Percentiles rank a stretch among this genome's conserved stretches.
Evolutionary conservation across 2,329 filamentous ascomycete species (phyloP).

Genomic region (Aspergillus fructus): DNA sequence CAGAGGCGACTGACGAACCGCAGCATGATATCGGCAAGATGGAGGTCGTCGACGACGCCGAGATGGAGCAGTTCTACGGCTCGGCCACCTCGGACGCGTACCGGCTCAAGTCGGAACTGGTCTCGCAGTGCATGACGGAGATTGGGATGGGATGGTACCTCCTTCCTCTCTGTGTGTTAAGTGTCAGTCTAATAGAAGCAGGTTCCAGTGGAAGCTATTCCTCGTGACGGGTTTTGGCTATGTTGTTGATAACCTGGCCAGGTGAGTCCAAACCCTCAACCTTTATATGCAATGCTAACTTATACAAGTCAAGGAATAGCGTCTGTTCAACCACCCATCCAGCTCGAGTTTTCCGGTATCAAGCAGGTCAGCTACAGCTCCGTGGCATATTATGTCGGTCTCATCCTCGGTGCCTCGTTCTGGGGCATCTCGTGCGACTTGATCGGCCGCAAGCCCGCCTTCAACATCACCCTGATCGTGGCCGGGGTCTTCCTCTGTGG

Average conservation of each 20-base stretch:
- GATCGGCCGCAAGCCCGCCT: conserved; percentile 46
- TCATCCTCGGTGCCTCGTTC: conserved; percentile 48
- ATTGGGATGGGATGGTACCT: conserved; percentile 34
- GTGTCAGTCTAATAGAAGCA: conserved; percentile 6
- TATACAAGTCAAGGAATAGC: conserved; percentile 29
- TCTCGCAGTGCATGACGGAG: conserved; percentile 26
- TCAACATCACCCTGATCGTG: conserved; percentile 48
- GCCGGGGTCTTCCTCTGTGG: conserved; percentile 34
- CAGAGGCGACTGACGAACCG: neutral
- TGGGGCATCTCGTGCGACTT: conserved; percentile 47
- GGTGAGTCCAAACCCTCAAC: neutral
- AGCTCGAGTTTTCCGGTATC: conserved; percentile 27
- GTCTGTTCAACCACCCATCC: conserved; percentile 28
- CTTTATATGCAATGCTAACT: conserved; percentile 12
- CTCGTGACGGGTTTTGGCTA: conserved; percentile 67
- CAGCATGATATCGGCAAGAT: conserved; percentile 17
- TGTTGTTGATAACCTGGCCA: conserved; percentile 61
- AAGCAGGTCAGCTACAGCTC: conserved; percentile 32
- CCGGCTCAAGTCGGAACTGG: conserved; percentile 31
- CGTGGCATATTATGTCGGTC: conserved; percentile 38
- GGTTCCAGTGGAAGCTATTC: conserved; percentile 61
- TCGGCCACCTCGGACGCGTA: conserved; percentile 31
- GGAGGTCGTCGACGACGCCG: conserved; percentile 27
- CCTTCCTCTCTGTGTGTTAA: neutral
- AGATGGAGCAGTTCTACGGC: conserved; percentile 41